Percentiles rank a stretch among this genome's conserved stretches.
Evolutionary conservation across 257 asterid genomes (phyloP).

Genomic region (Primulina huaijiensis): DNA sequence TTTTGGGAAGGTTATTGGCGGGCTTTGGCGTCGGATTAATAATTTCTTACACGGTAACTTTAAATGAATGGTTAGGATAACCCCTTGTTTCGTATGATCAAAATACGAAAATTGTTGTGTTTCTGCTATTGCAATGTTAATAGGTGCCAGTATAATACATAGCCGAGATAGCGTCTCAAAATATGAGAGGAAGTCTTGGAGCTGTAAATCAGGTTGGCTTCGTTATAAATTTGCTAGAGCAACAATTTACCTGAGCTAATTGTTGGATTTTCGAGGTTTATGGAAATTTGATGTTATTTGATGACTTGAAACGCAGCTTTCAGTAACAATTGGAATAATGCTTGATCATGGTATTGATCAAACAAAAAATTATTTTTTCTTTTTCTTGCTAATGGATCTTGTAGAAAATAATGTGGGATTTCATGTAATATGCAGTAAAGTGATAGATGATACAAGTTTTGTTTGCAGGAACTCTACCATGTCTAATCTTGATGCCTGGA

Average conservation of each 20-base stretch:
- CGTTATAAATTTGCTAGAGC: conserved; percentile 1
- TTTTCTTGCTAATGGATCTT: background rate
- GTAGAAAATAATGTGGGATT: background rate
- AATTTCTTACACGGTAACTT: conserved; percentile 78
- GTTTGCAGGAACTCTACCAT: conserved; percentile 72
- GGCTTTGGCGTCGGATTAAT: conserved; percentile 95
- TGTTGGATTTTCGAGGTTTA: background rate
- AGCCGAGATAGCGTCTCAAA: conserved; percentile 91
- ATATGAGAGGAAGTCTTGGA: conserved; percentile 87
- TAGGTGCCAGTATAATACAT: conserved; percentile 91
- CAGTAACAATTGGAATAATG: conserved; percentile 85
- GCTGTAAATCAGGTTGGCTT: conserved; percentile 72
- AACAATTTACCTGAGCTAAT: conserved; percentile 1
- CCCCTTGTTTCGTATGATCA: conserved; percentile 3
- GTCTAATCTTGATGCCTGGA: conserved; percentile 79
- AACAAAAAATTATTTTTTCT: background rate
- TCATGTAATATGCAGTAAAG: conserved; percentile 4
- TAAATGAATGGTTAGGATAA: background rate
- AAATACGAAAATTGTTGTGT: conserved; percentile 15
- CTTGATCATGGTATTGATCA: background rate
- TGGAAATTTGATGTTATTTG: background rate
- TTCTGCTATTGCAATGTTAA: conserved; percentile 22
- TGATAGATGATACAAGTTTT: conserved; percentile 2
- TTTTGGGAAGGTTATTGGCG: conserved; percentile 85
- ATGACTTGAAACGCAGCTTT: conserved; percentile 44